Conservation (phyloP, 768 basidiomycete species). For the Mrakia hoshinonis region DNA sequence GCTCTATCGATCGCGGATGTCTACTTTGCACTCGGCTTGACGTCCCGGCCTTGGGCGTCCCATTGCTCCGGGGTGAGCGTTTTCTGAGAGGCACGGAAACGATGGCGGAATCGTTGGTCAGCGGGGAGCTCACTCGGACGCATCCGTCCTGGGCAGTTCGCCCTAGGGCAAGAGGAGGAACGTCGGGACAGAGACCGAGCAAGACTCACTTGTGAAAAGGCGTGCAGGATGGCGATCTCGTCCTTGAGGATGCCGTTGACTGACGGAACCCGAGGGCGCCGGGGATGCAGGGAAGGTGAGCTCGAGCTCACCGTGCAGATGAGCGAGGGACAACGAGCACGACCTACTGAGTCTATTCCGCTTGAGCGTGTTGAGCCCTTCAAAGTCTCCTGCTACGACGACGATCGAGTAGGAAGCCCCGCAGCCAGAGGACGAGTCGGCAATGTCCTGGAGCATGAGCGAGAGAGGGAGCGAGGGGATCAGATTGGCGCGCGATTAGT, state of each 20-base stretch:
- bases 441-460: slow-evolving; percentile 15
- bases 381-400: slow-evolving; percentile 28
- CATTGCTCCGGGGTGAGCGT: slow-evolving; percentile 25
- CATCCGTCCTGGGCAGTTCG: too few species aligned
- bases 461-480: neutral
- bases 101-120: neutral
- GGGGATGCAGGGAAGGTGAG: neutral
- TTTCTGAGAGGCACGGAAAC: slow-evolving; percentile 4
- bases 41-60: slow-evolving; percentile 24
- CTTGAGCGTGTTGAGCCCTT: slow-evolving; percentile 28
- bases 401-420: slow-evolving; percentile 28
- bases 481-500: neutral
- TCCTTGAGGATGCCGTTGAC: slow-evolving; percentile 27
- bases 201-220: slow-evolving; percentile 26
- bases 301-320: neutral
- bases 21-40: slow-evolving; percentile 19
- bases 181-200: neutral
- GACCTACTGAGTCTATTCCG: slow-evolving; percentile 27
- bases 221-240: slow-evolving; percentile 28
- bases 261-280: neutral
- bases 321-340: neutral
- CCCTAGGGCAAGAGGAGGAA: neutral
- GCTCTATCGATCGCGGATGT: too few species aligned
- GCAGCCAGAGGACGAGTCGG: slow-evolving; percentile 24
- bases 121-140: neutral